Conservation (phyloP, 441 rosid genomes). For the Corymbia calophylla region DNA sequence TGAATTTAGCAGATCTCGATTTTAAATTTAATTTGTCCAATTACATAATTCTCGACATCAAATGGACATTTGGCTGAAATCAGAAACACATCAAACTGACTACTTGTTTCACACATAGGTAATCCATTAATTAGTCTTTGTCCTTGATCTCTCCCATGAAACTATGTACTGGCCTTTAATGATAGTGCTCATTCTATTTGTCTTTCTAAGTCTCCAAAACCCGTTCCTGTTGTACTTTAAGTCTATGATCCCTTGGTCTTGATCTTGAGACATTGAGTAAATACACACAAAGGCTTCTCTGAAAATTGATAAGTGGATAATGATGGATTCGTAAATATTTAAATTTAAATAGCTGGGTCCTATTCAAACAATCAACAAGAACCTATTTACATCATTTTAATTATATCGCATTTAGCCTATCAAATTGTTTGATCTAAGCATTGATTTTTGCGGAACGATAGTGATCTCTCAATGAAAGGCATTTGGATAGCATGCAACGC, state of each 20-base stretch:
- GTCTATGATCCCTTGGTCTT: neutral
- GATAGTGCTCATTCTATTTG: neutral
- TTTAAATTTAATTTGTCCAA: neutral
- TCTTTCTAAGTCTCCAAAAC: neutral
- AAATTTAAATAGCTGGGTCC: neutral
- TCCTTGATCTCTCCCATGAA: neutral
- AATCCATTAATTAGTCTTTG: neutral
- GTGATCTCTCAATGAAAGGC: neutral
- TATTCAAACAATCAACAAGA: neutral
- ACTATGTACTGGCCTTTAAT: neutral
- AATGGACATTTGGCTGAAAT: neutral
- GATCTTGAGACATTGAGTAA: neutral
- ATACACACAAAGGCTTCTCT: neutral
- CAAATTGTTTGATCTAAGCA: neutral
- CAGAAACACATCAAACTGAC: neutral
- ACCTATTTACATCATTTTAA: neutral
- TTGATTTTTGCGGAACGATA: neutral
- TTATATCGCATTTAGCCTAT: neutral
- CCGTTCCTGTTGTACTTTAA: neutral
- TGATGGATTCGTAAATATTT: neutral
- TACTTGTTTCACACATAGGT: neutral
- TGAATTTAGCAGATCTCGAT: neutral
- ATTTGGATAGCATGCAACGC: neutral
- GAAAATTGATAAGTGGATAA: neutral
- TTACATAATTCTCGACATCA: neutral